A percentile compares a stretch with the other conserved stretches of the same genome.
Evolutionary conservation across 257 asterid species (phyloP).

Genomic region (Thymus mandschuricus): DNA sequence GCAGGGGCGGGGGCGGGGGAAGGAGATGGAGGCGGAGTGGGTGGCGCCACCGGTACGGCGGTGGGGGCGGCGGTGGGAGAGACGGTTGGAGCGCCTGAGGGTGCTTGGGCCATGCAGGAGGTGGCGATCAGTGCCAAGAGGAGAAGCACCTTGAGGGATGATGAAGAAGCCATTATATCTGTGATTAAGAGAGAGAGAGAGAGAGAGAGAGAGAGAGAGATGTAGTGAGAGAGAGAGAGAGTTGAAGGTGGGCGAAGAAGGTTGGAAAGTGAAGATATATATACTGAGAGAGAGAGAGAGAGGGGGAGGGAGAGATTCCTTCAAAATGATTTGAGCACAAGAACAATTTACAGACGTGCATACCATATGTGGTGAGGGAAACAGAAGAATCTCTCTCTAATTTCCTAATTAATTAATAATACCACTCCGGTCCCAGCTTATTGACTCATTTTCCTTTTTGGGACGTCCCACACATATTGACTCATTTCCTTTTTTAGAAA

Average conservation of each 20-base stretch:
- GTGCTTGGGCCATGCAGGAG: constrained; percentile 69
- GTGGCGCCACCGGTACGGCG: constrained; percentile 42
- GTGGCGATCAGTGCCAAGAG: constrained; percentile 56
- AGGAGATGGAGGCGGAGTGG: constrained; percentile 42
- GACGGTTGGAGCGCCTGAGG: constrained; percentile 55
- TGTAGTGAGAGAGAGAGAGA: neutral
- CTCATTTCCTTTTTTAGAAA: too few relatives aligned
- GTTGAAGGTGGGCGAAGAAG: constrained; percentile 16
- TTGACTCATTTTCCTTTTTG: too few relatives aligned
- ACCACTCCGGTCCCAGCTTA: too few relatives aligned
- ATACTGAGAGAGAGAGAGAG: constrained; percentile 29
- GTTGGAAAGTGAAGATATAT: constrained; percentile 34
- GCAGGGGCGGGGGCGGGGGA: constrained; percentile 39
- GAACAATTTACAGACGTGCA: constrained; percentile 34
- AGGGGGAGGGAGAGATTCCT: constrained; percentile 25
- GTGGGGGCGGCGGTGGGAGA: constrained; percentile 62
- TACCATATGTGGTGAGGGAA: constrained; percentile 26
- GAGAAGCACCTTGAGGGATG: constrained; percentile 45
- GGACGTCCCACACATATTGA: too few relatives aligned
- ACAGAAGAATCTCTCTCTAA: neutral
- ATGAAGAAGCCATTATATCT: constrained; percentile 41
- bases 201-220: constrained; percentile 14
- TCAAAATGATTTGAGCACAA: neutral
- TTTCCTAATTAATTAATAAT: neutral
- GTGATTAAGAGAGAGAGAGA: constrained; percentile 12